phyloP scores from a whole-genome alignment of 192 early-diverging fungal species.

The Coemansia reversa region DNA sequence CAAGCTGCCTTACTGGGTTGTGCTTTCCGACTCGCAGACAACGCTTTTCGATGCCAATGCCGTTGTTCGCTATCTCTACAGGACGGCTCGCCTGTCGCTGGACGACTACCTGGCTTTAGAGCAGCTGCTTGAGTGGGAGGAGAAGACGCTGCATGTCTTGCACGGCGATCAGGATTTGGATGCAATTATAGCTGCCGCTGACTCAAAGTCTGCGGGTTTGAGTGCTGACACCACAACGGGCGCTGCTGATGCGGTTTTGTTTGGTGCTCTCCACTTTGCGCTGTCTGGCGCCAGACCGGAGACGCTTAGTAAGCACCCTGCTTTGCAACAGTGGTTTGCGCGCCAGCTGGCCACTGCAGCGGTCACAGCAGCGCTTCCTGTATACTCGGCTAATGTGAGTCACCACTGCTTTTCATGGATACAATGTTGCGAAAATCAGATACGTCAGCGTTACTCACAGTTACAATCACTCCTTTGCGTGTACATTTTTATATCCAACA shows the following conservation, averaged over 20 bases:
- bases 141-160: slow-evolving; percentile 35
- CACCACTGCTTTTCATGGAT: slow-evolving; percentile 14
- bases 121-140: slow-evolving; percentile 52
- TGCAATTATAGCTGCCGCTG: slow-evolving; percentile 19
- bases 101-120: slow-evolving; percentile 33
- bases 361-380: slow-evolving; percentile 31
- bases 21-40: slow-evolving; percentile 18
- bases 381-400: slow-evolving; percentile 45
- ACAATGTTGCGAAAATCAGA: slow-evolving; percentile 4
- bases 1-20: slow-evolving; percentile 40
- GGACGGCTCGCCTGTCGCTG: slow-evolving; percentile 20
- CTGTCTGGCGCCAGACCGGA: slow-evolving; percentile 26
- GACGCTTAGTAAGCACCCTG: slow-evolving; percentile 20
- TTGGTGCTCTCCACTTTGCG: slow-evolving; percentile 44
- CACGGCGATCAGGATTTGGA: slow-evolving; percentile 30
- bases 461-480: neutral
- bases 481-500: neutral
- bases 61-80: slow-evolving; percentile 44
- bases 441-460: neutral
- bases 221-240: slow-evolving; percentile 14
- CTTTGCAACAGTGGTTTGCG: slow-evolving; percentile 35
- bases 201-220: slow-evolving; percentile 10
- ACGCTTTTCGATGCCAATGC: slow-evolving; percentile 53
- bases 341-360: slow-evolving; percentile 12
- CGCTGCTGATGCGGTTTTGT: slow-evolving; percentile 32